These are phyloP conservation scores for Suillus brevipes DNA, from an alignment of 768 basidiomycete species.

Conservation along the genomic window DNA sequence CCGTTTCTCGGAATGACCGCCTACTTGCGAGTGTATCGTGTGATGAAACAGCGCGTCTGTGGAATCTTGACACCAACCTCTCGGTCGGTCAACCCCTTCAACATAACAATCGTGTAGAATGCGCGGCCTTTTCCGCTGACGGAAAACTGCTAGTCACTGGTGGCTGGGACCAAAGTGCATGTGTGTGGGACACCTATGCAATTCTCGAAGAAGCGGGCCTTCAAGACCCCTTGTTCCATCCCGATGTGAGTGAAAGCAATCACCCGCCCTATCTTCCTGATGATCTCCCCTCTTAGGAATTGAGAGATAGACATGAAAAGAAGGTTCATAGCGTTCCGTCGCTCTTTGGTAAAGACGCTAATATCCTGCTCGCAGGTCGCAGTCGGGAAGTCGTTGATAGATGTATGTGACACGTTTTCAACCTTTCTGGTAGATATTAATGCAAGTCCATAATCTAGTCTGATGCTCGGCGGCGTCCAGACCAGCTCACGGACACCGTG, in stretches of 20 bases:
- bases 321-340: neutral
- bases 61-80: neutral
- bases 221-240: neutral
- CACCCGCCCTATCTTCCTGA: no score
- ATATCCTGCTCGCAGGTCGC: neutral
- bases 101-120: neutral
- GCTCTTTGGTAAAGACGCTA: neutral
- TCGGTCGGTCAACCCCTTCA: neutral
- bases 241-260: neutral
- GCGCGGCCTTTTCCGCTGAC: neutral
- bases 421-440: neutral
- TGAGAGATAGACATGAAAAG: neutral
- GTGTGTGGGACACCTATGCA: neutral
- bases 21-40: neutral
- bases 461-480: neutral
- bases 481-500: neutral
- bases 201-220: neutral
- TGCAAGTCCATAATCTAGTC: neutral
- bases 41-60: neutral
- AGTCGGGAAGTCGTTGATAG: neutral
- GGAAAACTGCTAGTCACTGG: slow-evolving; percentile 1
- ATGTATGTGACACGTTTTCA: neutral
- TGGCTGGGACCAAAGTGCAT: neutral
- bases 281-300: neutral
- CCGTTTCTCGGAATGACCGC: neutral